Evolutionary conservation across 202 grass and related monocot species (phyloP).

Genomic region (Schoenoplectus tabernaemontani): DNA sequence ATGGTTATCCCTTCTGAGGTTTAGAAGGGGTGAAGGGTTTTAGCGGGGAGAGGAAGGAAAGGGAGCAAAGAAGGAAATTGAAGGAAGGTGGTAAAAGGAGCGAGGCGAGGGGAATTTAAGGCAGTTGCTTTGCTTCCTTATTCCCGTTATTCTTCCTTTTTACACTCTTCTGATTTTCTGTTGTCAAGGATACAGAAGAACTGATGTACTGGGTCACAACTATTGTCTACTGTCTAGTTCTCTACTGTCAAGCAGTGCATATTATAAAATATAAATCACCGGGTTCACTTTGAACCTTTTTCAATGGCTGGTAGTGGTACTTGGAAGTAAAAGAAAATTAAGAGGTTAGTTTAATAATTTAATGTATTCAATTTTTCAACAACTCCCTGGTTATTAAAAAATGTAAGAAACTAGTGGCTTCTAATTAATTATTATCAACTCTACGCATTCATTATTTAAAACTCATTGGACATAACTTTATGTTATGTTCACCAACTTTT

Average conservation of each 20-base stretch:
- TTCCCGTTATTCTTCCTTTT: not conserved
- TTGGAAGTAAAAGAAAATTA: not conserved
- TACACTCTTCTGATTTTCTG: not conserved
- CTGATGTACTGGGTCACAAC: not conserved
- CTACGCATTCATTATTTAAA: not conserved
- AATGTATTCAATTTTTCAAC: not conserved
- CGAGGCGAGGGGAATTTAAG: conserved; percentile 12
- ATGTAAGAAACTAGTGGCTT: not conserved
- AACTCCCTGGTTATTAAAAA: not conserved
- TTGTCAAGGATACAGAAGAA: not conserved
- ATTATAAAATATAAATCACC: not conserved
- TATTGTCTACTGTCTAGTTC: too few species aligned
- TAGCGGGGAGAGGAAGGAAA: not conserved
- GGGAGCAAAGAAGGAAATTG: not conserved
- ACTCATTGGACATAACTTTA: not conserved
- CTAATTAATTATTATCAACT: not conserved
- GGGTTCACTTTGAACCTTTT: not conserved
- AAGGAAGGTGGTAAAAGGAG: not conserved
- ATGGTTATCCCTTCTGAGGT: not conserved
- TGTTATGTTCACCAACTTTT: not conserved
- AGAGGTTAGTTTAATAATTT: not conserved
- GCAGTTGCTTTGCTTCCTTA: not conserved
- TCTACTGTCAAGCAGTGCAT: too few species aligned
- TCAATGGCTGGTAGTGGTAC: not conserved
- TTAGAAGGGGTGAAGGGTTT: conserved; percentile 7